Evolutionary conservation across 2,329 filamentous ascomycete species (phyloP), one percentile per base, ranked within the genome.

Genomic region (Neonectria magnoliae): DNA sequence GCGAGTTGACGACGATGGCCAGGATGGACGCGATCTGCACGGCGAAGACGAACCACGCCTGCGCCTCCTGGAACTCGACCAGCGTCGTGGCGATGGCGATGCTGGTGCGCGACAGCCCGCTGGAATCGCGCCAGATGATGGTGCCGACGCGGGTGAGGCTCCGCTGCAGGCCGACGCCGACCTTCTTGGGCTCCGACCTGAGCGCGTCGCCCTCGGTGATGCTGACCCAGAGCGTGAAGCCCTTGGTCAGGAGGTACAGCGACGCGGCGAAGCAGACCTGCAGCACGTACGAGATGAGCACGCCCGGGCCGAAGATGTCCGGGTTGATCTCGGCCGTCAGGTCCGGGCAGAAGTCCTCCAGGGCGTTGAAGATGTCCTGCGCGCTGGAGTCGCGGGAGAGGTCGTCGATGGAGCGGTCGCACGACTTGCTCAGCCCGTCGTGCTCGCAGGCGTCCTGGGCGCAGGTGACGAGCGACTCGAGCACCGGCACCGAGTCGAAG

Each of bases 61-160:
- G 78, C 0, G 78, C 78, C 57, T 80, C 78, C 57, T 80, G 78
- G 33, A 80, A 80, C 69, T 80, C 78, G 31, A 80, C 78, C n/a
- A 80, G 66, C 2, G 78, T 80, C 5, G 78, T 79, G 61, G 78
- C 78, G 51, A 80, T 78, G 64, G 78, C 78, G 41, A 80, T 77
- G 57, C 76, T 79, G 8, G 78, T 80, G 6, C 78, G 77, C 4
- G 78, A 80, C 13, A 79, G 50, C 14, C 76, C 78, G 0, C 76
- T 73, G 20, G 76, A 75, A 58, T 80, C 78, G 41, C 74, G 71
- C 78, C 78, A 80, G 48, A 80, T 76, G 64, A 80, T 78, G 31
- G 74, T 73, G 64, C 78, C 74, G 42, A 80, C 76, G 27, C 78
- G 77, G 10, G 74, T 78, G 13, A 79, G 69, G 2, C 72, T 72